Conservation (phyloP, 306 rosid genomes). For the Pyrus communis region DNA sequence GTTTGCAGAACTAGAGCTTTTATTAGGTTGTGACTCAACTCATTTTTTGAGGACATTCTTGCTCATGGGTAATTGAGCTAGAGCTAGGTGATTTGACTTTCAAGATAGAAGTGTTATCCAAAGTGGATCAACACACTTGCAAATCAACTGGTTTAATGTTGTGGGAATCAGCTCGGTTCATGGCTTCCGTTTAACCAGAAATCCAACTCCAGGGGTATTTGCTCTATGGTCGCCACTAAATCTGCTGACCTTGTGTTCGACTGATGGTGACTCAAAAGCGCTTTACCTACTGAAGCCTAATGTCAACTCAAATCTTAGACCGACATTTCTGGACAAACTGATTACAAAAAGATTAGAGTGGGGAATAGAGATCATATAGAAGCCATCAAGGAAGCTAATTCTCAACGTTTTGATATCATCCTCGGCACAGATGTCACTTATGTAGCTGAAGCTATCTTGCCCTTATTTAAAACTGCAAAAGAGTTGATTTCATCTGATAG, state of each 20-base stretch:
- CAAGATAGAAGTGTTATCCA: conserved; percentile 50
- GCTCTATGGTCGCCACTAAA: conserved; percentile 68
- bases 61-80: conserved; percentile 40
- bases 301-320: conserved; percentile 43
- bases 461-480: conserved; percentile 72
- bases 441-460: conserved; percentile 61
- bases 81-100: conserved; percentile 48
- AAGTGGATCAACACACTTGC: conserved; percentile 84
- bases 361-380: conserved; percentile 65
- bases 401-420: conserved; percentile 62
- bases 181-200: conserved; percentile 71
- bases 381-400: conserved; percentile 44
- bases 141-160: conserved; percentile 88
- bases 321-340: conserved; percentile 37
- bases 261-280: conserved; percentile 73
- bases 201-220: conserved; percentile 73
- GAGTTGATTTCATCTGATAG: conserved; percentile 45
- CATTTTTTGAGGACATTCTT: background rate
- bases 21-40: background rate
- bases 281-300: conserved; percentile 61
- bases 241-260: conserved; percentile 55
- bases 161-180: conserved; percentile 91
- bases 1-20: background rate
- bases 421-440: conserved; percentile 86
- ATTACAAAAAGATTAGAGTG: conserved; percentile 46